A percentile compares a stretch with the other conserved stretches of the same genome.
phyloP scores from a whole-genome alignment of 78 protist species.

The Dictyostelium capitatum region DNA sequence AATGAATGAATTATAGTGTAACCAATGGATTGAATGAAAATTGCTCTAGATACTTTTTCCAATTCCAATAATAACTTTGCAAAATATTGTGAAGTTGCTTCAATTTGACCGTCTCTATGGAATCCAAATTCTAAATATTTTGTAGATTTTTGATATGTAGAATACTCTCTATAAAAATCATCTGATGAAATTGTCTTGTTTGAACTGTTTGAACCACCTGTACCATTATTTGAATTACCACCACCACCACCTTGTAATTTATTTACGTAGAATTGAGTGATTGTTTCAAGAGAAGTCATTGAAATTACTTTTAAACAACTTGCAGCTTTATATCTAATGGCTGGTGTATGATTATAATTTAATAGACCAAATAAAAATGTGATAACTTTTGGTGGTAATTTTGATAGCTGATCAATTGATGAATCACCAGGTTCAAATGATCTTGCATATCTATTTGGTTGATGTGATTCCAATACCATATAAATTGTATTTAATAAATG shows the following conservation, averaged over 20 bases:
- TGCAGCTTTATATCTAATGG: slow-evolving; percentile 47
- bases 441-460: background rate
- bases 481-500: slow-evolving; percentile 40
- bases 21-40: slow-evolving; percentile 36
- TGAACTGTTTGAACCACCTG: background rate
- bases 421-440: background rate
- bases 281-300: background rate
- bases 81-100: slow-evolving; percentile 50
- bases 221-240: background rate
- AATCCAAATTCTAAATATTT: slow-evolving; percentile 71
- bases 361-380: slow-evolving; percentile 54
- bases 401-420: slow-evolving; percentile 22
- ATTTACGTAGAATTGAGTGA: slow-evolving; percentile 34
- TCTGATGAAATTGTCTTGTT: slow-evolving; percentile 3
- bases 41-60: slow-evolving; percentile 64
- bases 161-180: slow-evolving; percentile 67
- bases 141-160: slow-evolving; percentile 37
- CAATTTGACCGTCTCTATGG: slow-evolving; percentile 20
- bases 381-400: slow-evolving; percentile 34
- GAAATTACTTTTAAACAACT: slow-evolving; percentile 52
- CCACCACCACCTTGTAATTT: slow-evolving; percentile 31
- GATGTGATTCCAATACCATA: slow-evolving; percentile 41
- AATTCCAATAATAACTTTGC: slow-evolving; percentile 59
- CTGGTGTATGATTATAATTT: slow-evolving; percentile 21
- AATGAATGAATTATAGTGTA: slow-evolving; percentile 10